These are phyloP conservation scores for Alternaria atra DNA, from an alignment of 2,329 filamentous ascomycete species.

Conservation along the genomic window DNA sequence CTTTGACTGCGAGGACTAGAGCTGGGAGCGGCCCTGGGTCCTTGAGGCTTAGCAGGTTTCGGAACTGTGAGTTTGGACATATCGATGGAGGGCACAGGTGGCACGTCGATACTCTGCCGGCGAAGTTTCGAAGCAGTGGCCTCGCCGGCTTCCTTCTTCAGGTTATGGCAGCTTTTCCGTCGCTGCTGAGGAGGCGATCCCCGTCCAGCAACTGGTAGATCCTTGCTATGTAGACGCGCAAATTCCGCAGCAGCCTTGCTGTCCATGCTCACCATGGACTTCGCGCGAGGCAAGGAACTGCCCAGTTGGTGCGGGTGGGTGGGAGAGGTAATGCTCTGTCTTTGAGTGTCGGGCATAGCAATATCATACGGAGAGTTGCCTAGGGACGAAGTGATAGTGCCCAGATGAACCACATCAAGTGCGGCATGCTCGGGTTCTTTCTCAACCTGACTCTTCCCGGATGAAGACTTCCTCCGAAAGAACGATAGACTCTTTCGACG, in stretches of 20 bases:
- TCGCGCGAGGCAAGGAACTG: slow-evolving; percentile 35
- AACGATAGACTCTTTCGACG: slow-evolving; percentile 41
- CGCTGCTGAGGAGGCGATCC: slow-evolving; percentile 30
- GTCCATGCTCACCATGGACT: slow-evolving; percentile 48
- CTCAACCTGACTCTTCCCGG: slow-evolving; percentile 32
- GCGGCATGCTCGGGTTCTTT: slow-evolving; percentile 25
- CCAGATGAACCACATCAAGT: slow-evolving; percentile 50
- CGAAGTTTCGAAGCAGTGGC: slow-evolving; percentile 28
- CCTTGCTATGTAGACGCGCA: slow-evolving; percentile 48
- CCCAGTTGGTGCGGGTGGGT: slow-evolving; percentile 50
- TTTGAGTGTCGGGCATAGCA: slow-evolving; percentile 40
- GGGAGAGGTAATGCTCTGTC: slow-evolving; percentile 31
- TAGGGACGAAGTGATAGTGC: slow-evolving; percentile 53
- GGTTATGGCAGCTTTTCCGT: slow-evolving; percentile 41
- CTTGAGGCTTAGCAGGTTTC: slow-evolving; percentile 15
- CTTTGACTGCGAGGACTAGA: slow-evolving; percentile 27
- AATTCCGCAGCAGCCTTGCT: slow-evolving; percentile 46
- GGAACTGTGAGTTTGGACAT: slow-evolving; percentile 17
- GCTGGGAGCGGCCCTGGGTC: slow-evolving; percentile 9
- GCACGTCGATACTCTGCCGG: slow-evolving; percentile 31
- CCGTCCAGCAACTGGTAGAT: slow-evolving; percentile 33
- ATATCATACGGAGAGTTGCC: slow-evolving; percentile 57
- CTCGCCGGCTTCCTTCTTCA: slow-evolving; percentile 35
- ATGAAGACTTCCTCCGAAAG: slow-evolving; percentile 40
- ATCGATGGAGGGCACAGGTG: slow-evolving; percentile 39